Evolutionary conservation across 2,329 filamentous ascomycete species (phyloP).

Genomic region (Beauveria brongniartii): DNA sequence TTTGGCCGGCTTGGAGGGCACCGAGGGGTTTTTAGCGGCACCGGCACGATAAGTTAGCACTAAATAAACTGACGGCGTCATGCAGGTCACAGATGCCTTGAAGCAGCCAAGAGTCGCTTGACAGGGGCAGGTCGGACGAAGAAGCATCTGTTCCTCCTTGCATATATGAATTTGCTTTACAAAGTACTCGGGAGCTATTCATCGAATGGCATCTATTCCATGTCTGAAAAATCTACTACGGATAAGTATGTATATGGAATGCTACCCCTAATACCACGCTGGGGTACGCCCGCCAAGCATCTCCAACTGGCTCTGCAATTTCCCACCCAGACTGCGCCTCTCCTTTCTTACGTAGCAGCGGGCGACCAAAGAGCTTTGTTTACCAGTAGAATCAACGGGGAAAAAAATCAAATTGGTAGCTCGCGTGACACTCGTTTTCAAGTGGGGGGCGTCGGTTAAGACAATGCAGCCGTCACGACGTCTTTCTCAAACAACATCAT

Average conservation of each 20-base stretch:
- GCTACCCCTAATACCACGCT: background rate
- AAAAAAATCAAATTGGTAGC: background rate
- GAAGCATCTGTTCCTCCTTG: no score
- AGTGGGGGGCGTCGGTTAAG: background rate
- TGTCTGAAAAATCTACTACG: background rate
- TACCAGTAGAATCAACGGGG: no score
- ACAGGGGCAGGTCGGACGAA: background rate
- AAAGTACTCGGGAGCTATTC: no score
- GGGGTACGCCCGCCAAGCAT: background rate
- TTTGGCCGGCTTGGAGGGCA: background rate
- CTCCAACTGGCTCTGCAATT: slow-evolving; percentile 1
- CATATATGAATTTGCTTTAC: no score
- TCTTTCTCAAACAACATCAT: background rate
- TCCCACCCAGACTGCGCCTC: slow-evolving; percentile 4
- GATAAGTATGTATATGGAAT: background rate
- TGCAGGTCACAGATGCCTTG: slow-evolving; percentile 4
- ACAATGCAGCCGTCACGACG: background rate
- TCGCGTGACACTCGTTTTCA: no score
- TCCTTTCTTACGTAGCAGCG: background rate
- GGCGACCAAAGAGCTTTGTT: background rate
- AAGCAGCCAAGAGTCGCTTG: background rate
- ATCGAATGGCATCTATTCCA: background rate
- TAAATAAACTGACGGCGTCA: background rate
- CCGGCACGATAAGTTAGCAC: background rate
- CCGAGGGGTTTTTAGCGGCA: background rate